Conservation (phyloP, 805 yeast genomes). For the Saturnispora sekii region DNA sequence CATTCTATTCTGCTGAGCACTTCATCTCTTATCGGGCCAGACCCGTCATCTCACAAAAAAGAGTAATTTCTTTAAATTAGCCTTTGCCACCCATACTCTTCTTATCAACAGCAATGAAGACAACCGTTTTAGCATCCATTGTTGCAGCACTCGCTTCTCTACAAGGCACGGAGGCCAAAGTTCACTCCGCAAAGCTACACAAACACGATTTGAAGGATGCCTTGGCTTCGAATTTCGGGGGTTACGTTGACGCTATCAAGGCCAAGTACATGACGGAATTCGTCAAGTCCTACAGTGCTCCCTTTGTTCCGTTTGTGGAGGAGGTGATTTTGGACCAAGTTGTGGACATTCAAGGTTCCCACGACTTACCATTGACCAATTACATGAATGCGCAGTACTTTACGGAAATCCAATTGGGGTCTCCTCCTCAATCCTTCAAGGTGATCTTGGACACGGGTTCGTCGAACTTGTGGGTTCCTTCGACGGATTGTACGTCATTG, state of each 20-base stretch:
- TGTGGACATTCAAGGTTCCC: conserved; percentile 31
- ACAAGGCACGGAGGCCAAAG: conserved; percentile 31
- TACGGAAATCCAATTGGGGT: conserved; percentile 84
- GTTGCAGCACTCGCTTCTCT: conserved; percentile 8
- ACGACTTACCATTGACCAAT: conserved; percentile 81
- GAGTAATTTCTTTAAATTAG: neutral
- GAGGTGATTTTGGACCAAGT: neutral
- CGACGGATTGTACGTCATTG: conserved; percentile 77
- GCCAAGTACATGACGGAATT: conserved; percentile 33
- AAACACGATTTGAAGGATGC: conserved; percentile 40
- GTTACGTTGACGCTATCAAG: conserved; percentile 40
- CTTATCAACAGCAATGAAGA: conserved; percentile 3
- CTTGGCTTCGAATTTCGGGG: conserved; percentile 36
- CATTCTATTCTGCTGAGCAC: conserved; percentile 1
- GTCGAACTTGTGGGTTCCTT: conserved; percentile 95
- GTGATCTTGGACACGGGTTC: conserved; percentile 96
- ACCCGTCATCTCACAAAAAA: too few relatives aligned
- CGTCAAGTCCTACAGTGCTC: conserved; percentile 14
- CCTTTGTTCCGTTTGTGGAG: conserved; percentile 37
- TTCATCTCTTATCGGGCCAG: neutral
- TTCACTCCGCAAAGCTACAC: conserved; percentile 36
- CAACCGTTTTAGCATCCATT: conserved; percentile 32
- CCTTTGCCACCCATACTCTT: conserved; percentile 2
- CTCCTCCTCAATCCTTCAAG: conserved; percentile 89
- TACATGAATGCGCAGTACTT: conserved; percentile 94